Conservation (phyloP, 2,329 filamentous ascomycete genomes). For the Sordariomycetes sp. region DNA sequence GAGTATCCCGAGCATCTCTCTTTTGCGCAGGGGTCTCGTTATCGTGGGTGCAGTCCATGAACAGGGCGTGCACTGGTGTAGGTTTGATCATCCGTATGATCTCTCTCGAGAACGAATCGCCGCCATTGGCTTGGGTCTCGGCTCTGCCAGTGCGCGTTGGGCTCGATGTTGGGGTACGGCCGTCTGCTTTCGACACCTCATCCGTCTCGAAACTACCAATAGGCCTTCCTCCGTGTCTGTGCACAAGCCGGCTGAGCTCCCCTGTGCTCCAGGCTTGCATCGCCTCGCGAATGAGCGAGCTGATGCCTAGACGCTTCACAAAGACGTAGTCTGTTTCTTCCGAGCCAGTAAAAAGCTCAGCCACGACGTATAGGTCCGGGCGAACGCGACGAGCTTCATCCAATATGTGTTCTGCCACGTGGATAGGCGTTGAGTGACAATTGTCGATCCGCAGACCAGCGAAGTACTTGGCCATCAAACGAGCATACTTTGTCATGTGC, state of each 20-base stretch:
- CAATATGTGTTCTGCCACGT: conserved; percentile 88
- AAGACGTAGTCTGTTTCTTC: conserved; percentile 96
- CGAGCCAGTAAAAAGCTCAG: conserved; percentile 90
- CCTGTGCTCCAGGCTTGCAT: conserved; percentile 98
- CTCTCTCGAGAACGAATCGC: conserved; percentile 41
- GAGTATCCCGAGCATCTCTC: conserved; percentile 83
- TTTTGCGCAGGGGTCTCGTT: conserved; percentile 96
- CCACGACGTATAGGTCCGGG: conserved; percentile 83
- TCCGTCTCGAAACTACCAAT: conserved; percentile 98
- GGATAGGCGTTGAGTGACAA: conserved; percentile 90
- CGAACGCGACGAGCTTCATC: conserved; percentile 86
- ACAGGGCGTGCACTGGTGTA: conserved; percentile 84
- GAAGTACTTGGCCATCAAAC: conserved; percentile 89
- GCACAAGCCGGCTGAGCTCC: conserved; percentile 86
- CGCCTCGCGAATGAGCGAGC: conserved; percentile 86
- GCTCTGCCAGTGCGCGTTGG: conserved; percentile 12
- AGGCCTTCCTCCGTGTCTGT: conserved; percentile 84
- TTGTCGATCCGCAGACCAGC: conserved; percentile 95
- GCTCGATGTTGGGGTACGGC: conserved; percentile 19
- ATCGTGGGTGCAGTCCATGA: conserved; percentile 99
- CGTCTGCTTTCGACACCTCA: conserved; percentile 60
- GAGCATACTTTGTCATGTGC: conserved; percentile 88
- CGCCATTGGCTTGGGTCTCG: conserved; percentile 17
- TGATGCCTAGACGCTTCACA: conserved; percentile 84
- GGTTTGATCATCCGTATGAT: conserved; percentile 74